Evolutionary conservation across 495 filamentous ascomycete species (phyloP).

Genomic region (Choiromyces venosus): DNA sequence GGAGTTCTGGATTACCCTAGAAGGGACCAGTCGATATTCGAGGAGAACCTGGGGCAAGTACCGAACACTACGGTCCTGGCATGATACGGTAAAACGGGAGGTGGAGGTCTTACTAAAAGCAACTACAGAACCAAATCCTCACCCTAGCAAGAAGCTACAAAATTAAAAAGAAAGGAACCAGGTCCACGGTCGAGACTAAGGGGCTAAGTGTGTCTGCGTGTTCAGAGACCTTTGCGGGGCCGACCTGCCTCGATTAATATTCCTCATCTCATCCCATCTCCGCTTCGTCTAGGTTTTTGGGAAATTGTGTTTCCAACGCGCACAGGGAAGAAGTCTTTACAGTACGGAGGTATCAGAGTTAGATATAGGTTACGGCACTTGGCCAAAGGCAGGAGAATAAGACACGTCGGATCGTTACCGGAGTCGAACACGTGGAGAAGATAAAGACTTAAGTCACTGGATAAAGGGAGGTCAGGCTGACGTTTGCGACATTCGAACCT

Average conservation of each 20-base stretch:
- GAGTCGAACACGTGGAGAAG: constrained; percentile 21
- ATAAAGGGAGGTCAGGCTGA: constrained; percentile 14
- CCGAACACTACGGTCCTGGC: not conserved
- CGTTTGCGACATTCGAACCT: constrained; percentile 11
- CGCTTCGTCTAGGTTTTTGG: constrained; percentile 12
- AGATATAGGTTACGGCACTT: constrained; percentile 10
- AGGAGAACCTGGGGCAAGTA: not conserved
- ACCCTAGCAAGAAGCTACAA: constrained; percentile 8
- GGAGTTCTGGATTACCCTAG: not conserved
- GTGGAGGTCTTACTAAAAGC: not conserved
- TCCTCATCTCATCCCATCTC: constrained; percentile 23
- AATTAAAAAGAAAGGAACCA: constrained; percentile 11
- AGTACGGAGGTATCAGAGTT: constrained; percentile 7
- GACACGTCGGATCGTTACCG: constrained; percentile 13
- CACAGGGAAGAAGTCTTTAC: constrained; percentile 7
- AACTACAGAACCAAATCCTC: not conserved
- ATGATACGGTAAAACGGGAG: not conserved
- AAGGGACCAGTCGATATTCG: not conserved
- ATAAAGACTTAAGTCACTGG: constrained; percentile 5
- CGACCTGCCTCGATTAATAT: constrained; percentile 10
- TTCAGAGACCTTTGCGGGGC: constrained; percentile 6
- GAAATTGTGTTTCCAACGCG: constrained; percentile 17
- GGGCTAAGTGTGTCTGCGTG: not conserved
- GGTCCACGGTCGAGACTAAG: constrained; percentile 12
- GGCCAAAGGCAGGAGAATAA: constrained; percentile 7